Conservation (phyloP, 441 rosid genomes). For the Populus hybrid region DNA sequence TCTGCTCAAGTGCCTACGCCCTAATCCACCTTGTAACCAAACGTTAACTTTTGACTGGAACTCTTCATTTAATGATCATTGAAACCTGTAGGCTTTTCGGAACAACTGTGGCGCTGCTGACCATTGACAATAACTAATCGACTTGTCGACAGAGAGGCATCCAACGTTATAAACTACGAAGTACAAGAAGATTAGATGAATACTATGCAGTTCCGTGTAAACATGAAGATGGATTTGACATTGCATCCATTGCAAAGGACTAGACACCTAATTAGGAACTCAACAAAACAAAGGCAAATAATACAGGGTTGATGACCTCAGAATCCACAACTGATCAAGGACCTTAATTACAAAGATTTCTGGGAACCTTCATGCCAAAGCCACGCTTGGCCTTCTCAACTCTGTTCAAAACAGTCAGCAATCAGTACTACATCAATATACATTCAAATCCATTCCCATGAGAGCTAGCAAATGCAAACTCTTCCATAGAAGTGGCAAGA, state of each 20-base stretch:
- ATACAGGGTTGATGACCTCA: background rate
- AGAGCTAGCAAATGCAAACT: background rate
- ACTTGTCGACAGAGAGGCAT: background rate
- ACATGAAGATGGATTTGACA: background rate
- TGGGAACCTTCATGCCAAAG: constrained; percentile 79
- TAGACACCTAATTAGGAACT: background rate
- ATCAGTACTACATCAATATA: background rate
- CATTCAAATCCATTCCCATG: background rate
- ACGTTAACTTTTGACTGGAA: too few species aligned
- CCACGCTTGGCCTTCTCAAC: constrained; percentile 74
- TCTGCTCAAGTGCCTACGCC: background rate
- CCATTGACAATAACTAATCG: background rate
- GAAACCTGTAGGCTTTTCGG: too few species aligned
- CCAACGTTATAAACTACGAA: background rate
- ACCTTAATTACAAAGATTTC: constrained; percentile 4
- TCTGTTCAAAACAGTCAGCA: constrained; percentile 37
- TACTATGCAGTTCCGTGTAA: background rate
- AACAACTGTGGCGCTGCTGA: background rate
- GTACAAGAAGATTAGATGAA: background rate
- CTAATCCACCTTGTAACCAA: background rate
- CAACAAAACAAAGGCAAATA: background rate
- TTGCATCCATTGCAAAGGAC: background rate
- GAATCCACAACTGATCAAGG: background rate
- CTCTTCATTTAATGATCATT: too few species aligned
- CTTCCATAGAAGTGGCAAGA: background rate